These are phyloP conservation scores for Colletotrichum zoysiae DNA, from an alignment of 2,329 filamentous ascomycete genomes.

Conservation along the genomic window DNA sequence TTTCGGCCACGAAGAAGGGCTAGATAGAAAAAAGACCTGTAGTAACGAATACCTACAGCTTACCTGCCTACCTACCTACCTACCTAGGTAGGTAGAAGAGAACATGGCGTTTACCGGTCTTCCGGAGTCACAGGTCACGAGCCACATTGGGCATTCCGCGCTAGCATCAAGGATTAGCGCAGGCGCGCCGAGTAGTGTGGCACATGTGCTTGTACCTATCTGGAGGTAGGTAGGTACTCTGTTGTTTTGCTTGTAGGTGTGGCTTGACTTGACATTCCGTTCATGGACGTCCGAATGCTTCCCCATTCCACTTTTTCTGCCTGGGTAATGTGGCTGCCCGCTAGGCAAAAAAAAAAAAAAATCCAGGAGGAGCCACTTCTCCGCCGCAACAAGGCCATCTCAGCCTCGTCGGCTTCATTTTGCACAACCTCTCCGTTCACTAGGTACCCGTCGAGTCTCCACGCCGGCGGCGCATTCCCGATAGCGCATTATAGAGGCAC, in stretches of 20 bases:
- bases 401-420: conserved; percentile 41
- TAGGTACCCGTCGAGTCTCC: conserved; percentile 32
- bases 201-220: neutral
- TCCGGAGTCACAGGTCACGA: neutral
- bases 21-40: neutral
- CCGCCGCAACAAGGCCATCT: conserved; percentile 35
- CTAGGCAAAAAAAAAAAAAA: conserved; percentile 35
- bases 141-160: conserved; percentile 9
- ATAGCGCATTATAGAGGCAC: conserved; percentile 34
- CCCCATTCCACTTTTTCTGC: conserved; percentile 12
- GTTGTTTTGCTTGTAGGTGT: neutral
- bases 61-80: too few species aligned
- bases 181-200: conserved; percentile 26
- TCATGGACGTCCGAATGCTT: neutral
- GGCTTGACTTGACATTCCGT: conserved; percentile 20
- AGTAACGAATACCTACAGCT: too few species aligned
- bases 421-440: conserved; percentile 36
- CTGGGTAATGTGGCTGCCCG: conserved; percentile 21
- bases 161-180: conserved; percentile 17
- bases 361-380: conserved; percentile 34
- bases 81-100: conserved; percentile 1
- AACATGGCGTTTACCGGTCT: conserved; percentile 28
- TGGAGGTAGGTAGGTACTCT: too few species aligned
- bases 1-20: neutral
- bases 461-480: conserved; percentile 37